These are phyloP conservation scores for Termitomyces sp. DNA, from an alignment of 768 basidiomycete species.

Conservation along the genomic window DNA sequence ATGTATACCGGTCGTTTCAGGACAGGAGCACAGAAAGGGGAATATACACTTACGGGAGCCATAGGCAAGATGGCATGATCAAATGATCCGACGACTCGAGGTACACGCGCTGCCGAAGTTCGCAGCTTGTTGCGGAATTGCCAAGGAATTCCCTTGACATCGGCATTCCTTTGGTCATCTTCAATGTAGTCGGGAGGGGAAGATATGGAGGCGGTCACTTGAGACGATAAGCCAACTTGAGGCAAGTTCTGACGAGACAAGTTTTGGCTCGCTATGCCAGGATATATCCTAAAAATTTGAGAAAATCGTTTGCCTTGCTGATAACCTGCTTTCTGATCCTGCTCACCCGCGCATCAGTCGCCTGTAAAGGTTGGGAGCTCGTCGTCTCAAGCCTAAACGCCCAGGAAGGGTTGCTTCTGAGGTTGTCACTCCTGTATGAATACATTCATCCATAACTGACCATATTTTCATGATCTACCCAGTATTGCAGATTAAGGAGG, in stretches of 20 bases:
- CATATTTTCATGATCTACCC: slow-evolving; percentile 70
- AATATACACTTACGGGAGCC: slow-evolving; percentile 56
- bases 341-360: slow-evolving; percentile 83
- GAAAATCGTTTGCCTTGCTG: background rate
- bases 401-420: slow-evolving; percentile 81
- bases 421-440: slow-evolving; percentile 78
- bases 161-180: slow-evolving; percentile 4
- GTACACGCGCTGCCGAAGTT: slow-evolving; percentile 19
- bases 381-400: slow-evolving; percentile 68
- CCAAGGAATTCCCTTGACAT: slow-evolving; percentile 3
- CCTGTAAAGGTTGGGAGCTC: slow-evolving; percentile 86
- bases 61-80: slow-evolving; percentile 77
- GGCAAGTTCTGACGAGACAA: slow-evolving; percentile 25
- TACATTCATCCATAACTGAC: slow-evolving; percentile 91
- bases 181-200: slow-evolving; percentile 15
- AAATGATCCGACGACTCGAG: slow-evolving; percentile 65
- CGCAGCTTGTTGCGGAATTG: slow-evolving; percentile 1
- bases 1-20: background rate
- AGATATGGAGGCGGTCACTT: slow-evolving; percentile 16
- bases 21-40: slow-evolving; percentile 7
- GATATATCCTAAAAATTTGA: slow-evolving; percentile 36
- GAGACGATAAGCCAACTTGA: slow-evolving; percentile 24
- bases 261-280: slow-evolving; percentile 33
- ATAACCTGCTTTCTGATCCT: background rate
- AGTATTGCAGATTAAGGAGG: background rate